Conservation (phyloP, 495 filamentous ascomycete species). For the Penicillium daleae region DNA sequence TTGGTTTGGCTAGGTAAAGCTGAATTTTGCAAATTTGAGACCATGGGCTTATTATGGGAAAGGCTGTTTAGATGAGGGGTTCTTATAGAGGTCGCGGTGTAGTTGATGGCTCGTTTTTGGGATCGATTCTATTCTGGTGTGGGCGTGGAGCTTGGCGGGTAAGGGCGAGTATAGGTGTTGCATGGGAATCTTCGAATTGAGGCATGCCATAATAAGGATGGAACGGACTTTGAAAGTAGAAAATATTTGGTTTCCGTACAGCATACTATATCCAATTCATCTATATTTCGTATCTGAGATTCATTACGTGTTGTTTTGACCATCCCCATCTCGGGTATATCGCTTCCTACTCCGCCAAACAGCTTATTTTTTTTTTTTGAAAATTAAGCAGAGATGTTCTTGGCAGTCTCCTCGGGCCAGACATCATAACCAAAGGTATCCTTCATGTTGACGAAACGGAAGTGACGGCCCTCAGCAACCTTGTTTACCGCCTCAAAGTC, state of each 20-base stretch:
- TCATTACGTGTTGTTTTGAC: constrained; percentile 23
- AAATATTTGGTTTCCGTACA: constrained; percentile 1
- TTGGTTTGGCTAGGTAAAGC: neutral
- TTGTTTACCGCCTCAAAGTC: constrained; percentile 62
- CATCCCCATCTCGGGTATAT: constrained; percentile 16
- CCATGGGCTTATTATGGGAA: neutral
- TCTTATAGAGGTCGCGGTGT: neutral
- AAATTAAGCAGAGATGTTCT: constrained; percentile 42
- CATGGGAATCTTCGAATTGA: neutral
- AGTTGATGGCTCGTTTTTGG: neutral
- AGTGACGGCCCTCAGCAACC: constrained; percentile 63
- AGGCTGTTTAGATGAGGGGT: neutral
- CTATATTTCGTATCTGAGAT: constrained; percentile 23
- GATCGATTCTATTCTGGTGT: neutral
- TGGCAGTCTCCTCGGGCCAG: constrained; percentile 52
- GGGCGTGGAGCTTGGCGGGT: neutral
- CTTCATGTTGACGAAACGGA: constrained; percentile 82
- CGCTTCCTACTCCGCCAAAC: constrained; percentile 13
- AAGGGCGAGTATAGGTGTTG: neutral
- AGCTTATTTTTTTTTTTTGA: constrained; percentile 13
- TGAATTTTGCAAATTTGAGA: neutral
- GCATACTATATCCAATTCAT: constrained; percentile 28
- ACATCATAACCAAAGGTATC: constrained; percentile 63
- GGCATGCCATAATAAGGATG: neutral
- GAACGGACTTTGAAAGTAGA: neutral